These are phyloP conservation scores for Alternaria dauci DNA, from an alignment of 2,329 filamentous ascomycete genomes.

Conservation along the genomic window DNA sequence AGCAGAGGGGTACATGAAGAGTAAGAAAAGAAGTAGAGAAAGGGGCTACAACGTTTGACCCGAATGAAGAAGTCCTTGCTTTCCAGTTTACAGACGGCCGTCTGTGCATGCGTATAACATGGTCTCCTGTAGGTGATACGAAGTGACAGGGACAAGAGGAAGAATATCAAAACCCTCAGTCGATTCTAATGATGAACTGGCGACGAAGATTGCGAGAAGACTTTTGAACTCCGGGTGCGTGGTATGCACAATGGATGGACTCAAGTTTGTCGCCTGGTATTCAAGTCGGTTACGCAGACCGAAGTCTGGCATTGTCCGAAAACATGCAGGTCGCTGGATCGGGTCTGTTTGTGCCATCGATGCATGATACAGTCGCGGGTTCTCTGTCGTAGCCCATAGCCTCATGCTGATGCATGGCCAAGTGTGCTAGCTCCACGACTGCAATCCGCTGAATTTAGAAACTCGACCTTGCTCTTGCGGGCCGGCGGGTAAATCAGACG, in stretches of 20 bases:
- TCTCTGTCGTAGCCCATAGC: not conserved
- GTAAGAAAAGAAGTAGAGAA: not conserved
- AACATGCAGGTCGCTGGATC: not conserved
- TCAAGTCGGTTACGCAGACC: not conserved
- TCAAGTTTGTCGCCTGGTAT: not conserved
- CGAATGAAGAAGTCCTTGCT: not conserved
- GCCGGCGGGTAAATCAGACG: slow-evolving; percentile 14
- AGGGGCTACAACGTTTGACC: not conserved
- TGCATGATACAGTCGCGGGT: not conserved
- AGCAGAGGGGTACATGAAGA: not conserved
- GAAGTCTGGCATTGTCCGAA: not conserved
- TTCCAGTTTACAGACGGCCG: not conserved
- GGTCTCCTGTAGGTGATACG: not conserved
- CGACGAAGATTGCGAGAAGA: not conserved
- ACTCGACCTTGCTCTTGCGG: not conserved
- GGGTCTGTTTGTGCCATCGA: not conserved
- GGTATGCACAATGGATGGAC: not conserved
- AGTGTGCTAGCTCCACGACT: not conserved
- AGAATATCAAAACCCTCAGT: not conserved
- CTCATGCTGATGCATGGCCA: slow-evolving; percentile 11
- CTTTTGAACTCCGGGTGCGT: not conserved
- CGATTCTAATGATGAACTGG: not conserved
- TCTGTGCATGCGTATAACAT: not conserved
- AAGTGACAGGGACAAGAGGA: not conserved
- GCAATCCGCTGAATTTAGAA: not conserved